phyloP scores from a whole-genome alignment of 441 rosid genomes.

The Populus hybrid region DNA sequence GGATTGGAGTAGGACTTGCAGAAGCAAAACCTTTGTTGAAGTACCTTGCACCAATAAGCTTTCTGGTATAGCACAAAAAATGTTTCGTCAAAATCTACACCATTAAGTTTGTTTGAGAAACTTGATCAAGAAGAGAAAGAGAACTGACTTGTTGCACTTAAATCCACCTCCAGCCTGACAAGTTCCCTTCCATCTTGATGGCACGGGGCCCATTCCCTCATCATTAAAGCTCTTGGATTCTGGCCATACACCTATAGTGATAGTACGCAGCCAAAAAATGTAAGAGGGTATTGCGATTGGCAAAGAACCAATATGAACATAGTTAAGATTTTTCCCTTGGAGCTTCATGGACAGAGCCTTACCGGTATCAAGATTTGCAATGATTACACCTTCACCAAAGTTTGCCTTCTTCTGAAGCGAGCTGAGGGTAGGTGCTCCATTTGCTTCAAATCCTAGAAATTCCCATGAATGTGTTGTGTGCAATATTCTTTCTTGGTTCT shows the following conservation, averaged over 20 bases:
- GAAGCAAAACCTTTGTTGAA: conserved; percentile 52
- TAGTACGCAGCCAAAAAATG: neutral
- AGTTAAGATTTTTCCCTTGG: too few relatives aligned
- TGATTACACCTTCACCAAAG: conserved; percentile 16
- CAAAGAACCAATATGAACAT: neutral
- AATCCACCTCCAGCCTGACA: neutral
- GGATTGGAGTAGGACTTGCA: conserved; percentile 4
- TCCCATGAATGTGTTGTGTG: conserved; percentile 31
- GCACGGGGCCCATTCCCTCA: conserved; percentile 13
- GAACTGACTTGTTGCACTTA: conserved; percentile 9
- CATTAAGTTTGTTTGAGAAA: neutral
- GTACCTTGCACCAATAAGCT: conserved; percentile 70
- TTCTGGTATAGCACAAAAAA: conserved; percentile 15
- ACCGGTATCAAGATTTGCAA: conserved; percentile 28
- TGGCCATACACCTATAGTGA: conserved; percentile 22
- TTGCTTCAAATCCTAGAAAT: conserved; percentile 17
- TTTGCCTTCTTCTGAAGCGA: conserved; percentile 18
- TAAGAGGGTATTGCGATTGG: neutral
- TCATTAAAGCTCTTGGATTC: conserved; percentile 28
- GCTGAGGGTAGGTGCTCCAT: neutral
- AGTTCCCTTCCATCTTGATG: conserved; percentile 18
- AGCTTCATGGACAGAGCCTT: neutral
- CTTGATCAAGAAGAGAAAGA: neutral
- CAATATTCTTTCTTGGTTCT: conserved; percentile 5
- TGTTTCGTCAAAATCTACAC: neutral